These are phyloP conservation scores for Xerocomus potaroensis DNA, from an alignment of 768 basidiomycete genomes.

Conservation along the genomic window DNA sequence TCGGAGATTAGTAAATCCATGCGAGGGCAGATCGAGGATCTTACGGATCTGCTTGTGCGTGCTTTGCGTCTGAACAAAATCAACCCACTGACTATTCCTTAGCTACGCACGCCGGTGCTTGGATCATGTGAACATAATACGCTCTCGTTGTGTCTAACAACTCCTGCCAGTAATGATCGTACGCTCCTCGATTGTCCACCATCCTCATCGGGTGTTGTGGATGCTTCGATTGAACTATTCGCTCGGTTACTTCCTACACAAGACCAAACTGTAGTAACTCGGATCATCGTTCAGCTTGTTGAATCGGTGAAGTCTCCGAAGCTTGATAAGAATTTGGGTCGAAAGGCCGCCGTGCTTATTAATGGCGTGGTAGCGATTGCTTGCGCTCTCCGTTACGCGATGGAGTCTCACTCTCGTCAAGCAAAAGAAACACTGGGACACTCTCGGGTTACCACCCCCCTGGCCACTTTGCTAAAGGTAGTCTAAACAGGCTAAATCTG, in stretches of 20 bases:
- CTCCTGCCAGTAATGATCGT: slow-evolving; percentile 41
- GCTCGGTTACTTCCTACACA: slow-evolving; percentile 74
- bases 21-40: slow-evolving; percentile 74
- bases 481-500: slow-evolving; percentile 13
- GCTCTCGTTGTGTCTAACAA: slow-evolving; percentile 59
- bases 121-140: slow-evolving; percentile 87
- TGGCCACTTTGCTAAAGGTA: slow-evolving; percentile 79
- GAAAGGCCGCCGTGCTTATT: slow-evolving; percentile 78
- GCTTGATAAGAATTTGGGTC: slow-evolving; percentile 81
- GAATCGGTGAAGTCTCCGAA: slow-evolving; percentile 70
- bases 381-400: slow-evolving; percentile 59
- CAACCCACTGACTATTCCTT: slow-evolving; percentile 1
- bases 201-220: slow-evolving; percentile 76
- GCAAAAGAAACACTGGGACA: slow-evolving; percentile 65
- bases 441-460: slow-evolving; percentile 51
- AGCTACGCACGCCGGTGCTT: slow-evolving; percentile 65
- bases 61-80: not conserved
- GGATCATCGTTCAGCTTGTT: slow-evolving; percentile 53
- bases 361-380: slow-evolving; percentile 77
- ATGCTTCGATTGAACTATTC: slow-evolving; percentile 87
- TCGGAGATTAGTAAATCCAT: slow-evolving; percentile 45
- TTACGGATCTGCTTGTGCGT: slow-evolving; percentile 74
- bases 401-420: slow-evolving; percentile 49
- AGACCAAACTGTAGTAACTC: slow-evolving; percentile 54
- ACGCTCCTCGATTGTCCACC: slow-evolving; percentile 61